Evolutionary conservation across 257 asterid genomes (phyloP).

Genomic region (Solanum peruvianum): DNA sequence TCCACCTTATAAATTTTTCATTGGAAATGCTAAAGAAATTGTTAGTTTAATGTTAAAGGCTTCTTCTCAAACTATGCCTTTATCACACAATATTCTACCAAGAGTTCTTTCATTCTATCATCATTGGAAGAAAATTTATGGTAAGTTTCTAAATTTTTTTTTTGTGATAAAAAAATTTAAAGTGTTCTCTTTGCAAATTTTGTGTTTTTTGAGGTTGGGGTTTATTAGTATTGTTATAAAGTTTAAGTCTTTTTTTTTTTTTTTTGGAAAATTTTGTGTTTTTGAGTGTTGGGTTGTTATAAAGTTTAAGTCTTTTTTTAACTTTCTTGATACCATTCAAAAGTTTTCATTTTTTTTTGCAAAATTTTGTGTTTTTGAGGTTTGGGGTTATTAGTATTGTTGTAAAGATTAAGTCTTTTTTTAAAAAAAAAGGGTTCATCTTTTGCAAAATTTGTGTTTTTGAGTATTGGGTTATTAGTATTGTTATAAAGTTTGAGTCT

Average conservation of each 20-base stretch:
- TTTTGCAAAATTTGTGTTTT: neutral
- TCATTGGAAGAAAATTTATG: constrained; percentile 44
- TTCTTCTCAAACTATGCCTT: constrained; percentile 30
- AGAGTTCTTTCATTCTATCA: constrained; percentile 39
- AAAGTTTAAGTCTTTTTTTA: neutral
- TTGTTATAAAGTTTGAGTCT: neutral
- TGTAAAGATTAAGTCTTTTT: neutral
- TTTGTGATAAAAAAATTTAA: too few relatives aligned
- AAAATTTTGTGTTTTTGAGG: neutral
- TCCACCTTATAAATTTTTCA: constrained; percentile 29
- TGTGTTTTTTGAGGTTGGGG: too few relatives aligned
- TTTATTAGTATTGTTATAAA: too few relatives aligned
- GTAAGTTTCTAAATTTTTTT: neutral
- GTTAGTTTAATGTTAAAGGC: constrained; percentile 37
- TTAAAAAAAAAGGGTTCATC: neutral
- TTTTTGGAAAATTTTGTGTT: too few relatives aligned
- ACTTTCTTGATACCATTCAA: neutral
- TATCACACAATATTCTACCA: constrained; percentile 34
- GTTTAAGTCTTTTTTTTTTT: too few relatives aligned
- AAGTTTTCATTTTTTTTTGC: neutral
- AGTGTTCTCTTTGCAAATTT: too few relatives aligned
- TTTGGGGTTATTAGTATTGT: neutral
- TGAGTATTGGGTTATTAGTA: neutral
- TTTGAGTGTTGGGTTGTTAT: neutral
- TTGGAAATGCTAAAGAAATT: constrained; percentile 42